phyloP scores from a whole-genome alignment of 1,284 basidiomycete species.

The Pseudozyma tsukubaensis region DNA sequence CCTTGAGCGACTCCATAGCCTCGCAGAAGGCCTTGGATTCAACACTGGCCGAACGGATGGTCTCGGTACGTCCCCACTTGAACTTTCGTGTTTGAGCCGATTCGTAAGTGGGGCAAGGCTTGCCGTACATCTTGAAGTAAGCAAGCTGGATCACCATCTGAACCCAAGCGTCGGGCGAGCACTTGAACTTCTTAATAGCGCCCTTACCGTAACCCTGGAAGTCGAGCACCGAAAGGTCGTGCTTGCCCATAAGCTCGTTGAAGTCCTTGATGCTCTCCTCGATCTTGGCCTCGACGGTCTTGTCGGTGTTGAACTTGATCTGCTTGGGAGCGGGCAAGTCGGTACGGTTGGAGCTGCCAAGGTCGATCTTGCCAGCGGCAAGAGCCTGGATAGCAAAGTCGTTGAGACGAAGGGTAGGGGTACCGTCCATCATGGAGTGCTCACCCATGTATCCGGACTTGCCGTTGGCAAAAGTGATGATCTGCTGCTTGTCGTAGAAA shows the following conservation, averaged over 20 bases:
- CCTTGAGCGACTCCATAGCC: slow-evolving; percentile 80
- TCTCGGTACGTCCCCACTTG: slow-evolving; percentile 91
- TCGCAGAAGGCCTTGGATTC: slow-evolving; percentile 88
- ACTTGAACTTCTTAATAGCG: slow-evolving; percentile 86
- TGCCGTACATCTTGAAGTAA: slow-evolving; percentile 82
- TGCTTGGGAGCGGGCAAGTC: slow-evolving; percentile 76
- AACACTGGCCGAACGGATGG: slow-evolving; percentile 84
- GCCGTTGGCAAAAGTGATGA: slow-evolving; percentile 77
- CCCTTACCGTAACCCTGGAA: slow-evolving; percentile 93
- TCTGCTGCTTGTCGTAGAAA: slow-evolving; percentile 98
- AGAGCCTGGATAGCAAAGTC: slow-evolving; percentile 89
- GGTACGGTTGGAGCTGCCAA: slow-evolving; percentile 71
- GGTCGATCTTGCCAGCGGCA: slow-evolving; percentile 80
- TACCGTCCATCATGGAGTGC: slow-evolving; percentile 96
- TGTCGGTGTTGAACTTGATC: slow-evolving; percentile 79
- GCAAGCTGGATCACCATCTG: slow-evolving; percentile 97
- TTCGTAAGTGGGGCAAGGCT: slow-evolving; percentile 89
- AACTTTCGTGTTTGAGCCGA: slow-evolving; percentile 93
- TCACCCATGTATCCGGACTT: slow-evolving; percentile 95
- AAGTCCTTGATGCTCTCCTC: slow-evolving; percentile 77
- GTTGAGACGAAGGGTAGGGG: slow-evolving; percentile 92
- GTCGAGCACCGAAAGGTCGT: slow-evolving; percentile 85
- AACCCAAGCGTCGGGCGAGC: slow-evolving; percentile 91
- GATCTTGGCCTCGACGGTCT: slow-evolving; percentile 72
- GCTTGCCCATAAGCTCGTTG: slow-evolving; percentile 79